These are phyloP conservation scores for Suillus tomentosus DNA, from an alignment of 768 basidiomycete species.

Conservation along the genomic window DNA sequence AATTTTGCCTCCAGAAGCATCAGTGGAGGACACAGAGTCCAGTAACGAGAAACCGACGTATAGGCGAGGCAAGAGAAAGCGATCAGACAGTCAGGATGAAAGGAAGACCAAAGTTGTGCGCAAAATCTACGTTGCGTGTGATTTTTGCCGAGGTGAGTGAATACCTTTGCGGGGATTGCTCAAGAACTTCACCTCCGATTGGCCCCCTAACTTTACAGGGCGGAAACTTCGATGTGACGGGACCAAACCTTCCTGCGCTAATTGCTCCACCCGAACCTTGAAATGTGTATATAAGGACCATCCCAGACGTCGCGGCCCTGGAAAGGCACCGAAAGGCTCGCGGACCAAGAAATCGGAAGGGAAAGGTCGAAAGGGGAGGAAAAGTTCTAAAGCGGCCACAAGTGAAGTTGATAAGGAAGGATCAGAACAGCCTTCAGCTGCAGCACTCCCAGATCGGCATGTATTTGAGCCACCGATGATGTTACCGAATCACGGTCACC, in stretches of 20 bases:
- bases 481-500: slow-evolving; percentile 7
- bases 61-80: slow-evolving; percentile 12
- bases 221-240: slow-evolving; percentile 80
- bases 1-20: background rate
- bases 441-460: slow-evolving; percentile 7
- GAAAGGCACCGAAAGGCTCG: slow-evolving; percentile 68
- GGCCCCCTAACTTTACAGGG: slow-evolving; percentile 39
- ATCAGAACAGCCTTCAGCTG: slow-evolving; percentile 1
- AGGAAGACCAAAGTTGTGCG: slow-evolving; percentile 24
- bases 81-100: slow-evolving; percentile 20
- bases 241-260: slow-evolving; percentile 58
- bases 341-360: slow-evolving; percentile 44
- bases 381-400: slow-evolving; percentile 16
- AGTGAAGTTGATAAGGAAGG: slow-evolving; percentile 13
- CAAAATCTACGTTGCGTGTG: slow-evolving; percentile 59
- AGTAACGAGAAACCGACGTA: slow-evolving; percentile 2
- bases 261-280: slow-evolving; percentile 57
- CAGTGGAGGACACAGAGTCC: slow-evolving; percentile 8
- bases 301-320: slow-evolving; percentile 67
- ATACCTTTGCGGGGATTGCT: background rate
- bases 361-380: slow-evolving; percentile 22
- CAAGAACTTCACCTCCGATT: background rate
- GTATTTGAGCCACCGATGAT: slow-evolving; percentile 7
- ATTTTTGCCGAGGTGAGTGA: slow-evolving; percentile 73
- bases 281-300: slow-evolving; percentile 55